Percentiles rank a stretch among this genome's conserved stretches.
phyloP scores from a whole-genome alignment of 1,284 basidiomycete species.

The Leccinum subatratum region DNA sequence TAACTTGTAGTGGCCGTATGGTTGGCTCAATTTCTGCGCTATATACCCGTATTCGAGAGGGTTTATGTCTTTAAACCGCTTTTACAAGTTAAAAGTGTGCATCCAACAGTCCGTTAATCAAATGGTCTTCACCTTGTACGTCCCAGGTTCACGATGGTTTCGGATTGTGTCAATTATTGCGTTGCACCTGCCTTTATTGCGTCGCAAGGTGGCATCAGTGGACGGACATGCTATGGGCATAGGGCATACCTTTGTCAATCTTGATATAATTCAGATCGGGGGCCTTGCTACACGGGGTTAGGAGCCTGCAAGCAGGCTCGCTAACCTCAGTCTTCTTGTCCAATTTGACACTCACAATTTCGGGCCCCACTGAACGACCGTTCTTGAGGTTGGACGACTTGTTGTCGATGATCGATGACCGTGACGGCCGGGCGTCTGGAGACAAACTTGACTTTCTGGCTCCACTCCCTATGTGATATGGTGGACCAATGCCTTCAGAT shows the following conservation, averaged over 20 bases:
- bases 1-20: not conserved
- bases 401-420: not conserved
- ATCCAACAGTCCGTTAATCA: not conserved
- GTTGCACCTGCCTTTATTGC: not conserved
- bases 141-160: not conserved
- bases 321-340: not conserved
- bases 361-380: not conserved
- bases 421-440: not conserved
- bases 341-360: not conserved
- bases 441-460: not conserved
- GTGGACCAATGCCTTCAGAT: not conserved
- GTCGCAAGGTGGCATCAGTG: not conserved
- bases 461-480: not conserved
- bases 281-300: not conserved
- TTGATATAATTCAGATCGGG: not conserved
- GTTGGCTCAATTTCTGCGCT: not conserved
- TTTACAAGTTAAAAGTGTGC: not conserved
- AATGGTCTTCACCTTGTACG: not conserved
- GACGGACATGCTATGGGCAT: not conserved
- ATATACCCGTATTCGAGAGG: not conserved
- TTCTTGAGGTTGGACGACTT: not conserved
- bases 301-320: not conserved
- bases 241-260: not conserved
- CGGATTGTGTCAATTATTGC: not conserved
- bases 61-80: not conserved